phyloP scores from a whole-genome alignment of 106 monocot species.

The Acanthochlamys bracteata region DNA sequence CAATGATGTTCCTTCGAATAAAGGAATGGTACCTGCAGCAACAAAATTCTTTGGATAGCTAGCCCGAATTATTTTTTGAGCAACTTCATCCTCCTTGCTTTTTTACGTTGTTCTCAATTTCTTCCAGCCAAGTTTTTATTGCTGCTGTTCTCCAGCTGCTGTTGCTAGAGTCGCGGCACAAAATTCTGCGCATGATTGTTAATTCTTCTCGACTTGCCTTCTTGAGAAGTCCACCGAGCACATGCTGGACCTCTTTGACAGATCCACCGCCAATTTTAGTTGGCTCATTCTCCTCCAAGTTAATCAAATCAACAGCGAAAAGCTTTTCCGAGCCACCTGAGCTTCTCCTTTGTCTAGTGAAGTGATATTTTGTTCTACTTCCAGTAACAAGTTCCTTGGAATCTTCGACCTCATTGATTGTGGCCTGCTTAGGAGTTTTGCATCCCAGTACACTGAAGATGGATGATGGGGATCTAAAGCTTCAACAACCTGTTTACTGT shows the following conservation, averaged over 20 bases:
- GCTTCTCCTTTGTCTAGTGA: neutral
- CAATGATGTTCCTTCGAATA: neutral
- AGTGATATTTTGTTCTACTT: neutral
- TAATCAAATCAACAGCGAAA: slow-evolving; percentile 29
- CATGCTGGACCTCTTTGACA: slow-evolving; percentile 17
- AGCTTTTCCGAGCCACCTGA: slow-evolving; percentile 10
- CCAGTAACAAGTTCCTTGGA: slow-evolving; percentile 1
- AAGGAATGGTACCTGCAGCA: neutral
- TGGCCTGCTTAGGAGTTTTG: slow-evolving; percentile 13
- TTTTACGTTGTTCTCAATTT: slow-evolving; percentile 21
- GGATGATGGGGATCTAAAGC: slow-evolving; percentile 46
- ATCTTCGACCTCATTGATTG: neutral
- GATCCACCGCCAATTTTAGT: slow-evolving; percentile 2
- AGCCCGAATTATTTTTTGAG: slow-evolving; percentile 3
- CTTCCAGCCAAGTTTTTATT: slow-evolving; percentile 5
- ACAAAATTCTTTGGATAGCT: neutral
- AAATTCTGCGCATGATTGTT: slow-evolving; percentile 12
- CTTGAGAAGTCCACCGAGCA: slow-evolving; percentile 27
- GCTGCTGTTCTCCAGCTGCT: slow-evolving; percentile 13
- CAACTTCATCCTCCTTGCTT: neutral
- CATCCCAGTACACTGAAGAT: slow-evolving; percentile 53
- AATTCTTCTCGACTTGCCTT: slow-evolving; percentile 34
- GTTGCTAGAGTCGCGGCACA: slow-evolving; percentile 5
- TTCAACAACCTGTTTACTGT: slow-evolving; percentile 54
- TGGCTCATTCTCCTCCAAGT: slow-evolving; percentile 13